Conservation (phyloP, 1,139 yeast genomes). For the Pichia terricola region DNA sequence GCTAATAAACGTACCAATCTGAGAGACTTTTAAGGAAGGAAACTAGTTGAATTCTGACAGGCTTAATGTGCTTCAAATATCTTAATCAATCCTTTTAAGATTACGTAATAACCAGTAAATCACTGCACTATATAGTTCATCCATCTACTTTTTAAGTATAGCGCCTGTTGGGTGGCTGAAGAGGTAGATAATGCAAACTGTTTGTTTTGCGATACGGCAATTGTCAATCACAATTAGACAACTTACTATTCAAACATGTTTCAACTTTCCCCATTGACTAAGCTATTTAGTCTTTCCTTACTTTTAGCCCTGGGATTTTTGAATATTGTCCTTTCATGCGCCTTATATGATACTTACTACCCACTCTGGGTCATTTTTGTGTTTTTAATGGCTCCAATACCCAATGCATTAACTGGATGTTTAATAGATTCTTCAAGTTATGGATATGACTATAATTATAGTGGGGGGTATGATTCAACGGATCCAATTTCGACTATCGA, state of each 20-base stretch:
- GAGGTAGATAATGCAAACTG: too few species aligned
- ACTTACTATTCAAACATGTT: conserved; percentile 1
- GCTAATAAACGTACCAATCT: too few species aligned
- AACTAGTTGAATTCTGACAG: too few species aligned
- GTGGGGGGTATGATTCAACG: conserved; percentile 38
- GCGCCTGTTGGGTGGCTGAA: too few species aligned
- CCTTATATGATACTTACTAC: conserved; percentile 59
- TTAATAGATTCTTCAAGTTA: conserved; percentile 37
- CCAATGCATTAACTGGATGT: conserved; percentile 45
- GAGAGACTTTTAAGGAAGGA: too few species aligned
- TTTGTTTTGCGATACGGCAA: too few species aligned
- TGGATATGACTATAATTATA: conserved; percentile 31
- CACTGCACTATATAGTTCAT: too few species aligned
- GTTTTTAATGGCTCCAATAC: conserved; percentile 64
- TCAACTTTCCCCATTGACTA: conserved; percentile 39
- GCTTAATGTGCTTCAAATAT: too few species aligned
- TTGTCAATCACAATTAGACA: too few species aligned
- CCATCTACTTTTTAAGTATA: too few species aligned
- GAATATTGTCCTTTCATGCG: conserved; percentile 64
- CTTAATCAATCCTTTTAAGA: too few species aligned
- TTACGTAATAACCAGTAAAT: too few species aligned
- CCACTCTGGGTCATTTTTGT: conserved; percentile 60
- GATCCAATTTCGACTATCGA: conserved; percentile 8
- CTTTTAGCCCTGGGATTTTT: conserved; percentile 66
- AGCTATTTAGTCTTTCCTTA: conserved; percentile 61